Evolutionary conservation across 306 rosid species (phyloP), one percentile per base, ranked within the genome.

Genomic region (Pterocarpus macrocarpus): DNA sequence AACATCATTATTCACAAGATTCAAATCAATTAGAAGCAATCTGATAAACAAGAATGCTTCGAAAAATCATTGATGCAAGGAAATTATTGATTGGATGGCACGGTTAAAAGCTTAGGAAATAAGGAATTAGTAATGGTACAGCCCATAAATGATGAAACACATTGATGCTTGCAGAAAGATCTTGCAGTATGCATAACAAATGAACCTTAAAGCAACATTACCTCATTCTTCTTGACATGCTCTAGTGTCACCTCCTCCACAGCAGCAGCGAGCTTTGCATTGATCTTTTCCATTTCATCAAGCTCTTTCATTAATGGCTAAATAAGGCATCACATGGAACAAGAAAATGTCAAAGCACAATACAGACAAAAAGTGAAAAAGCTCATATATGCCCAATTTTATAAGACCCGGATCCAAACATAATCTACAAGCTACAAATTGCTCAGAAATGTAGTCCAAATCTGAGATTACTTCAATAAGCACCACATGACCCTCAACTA

Each of bases 231-330:
- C 90, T 92, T 91, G 44, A 91, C 92, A 87, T 95, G 98, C 93
- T 95, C 99, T 45, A 89, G 85, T 7, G 98, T 93, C 89, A 93
- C 99, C 82, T 93, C 96, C 87, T 95, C 99, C 71, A 95, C 98
- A 8, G 98, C 92, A 83, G 93, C 88, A 44, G 99, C 88, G 81
- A 95, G 94, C 86, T 88, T 91, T 45, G 92, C 90, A 39, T 95
- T 95, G 39, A 91, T 88, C 89, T 93, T 95, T 80, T 95, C 99
- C 98, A 93, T 95, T 83, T 95, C 99, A 75, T 95, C 99, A 13
- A 95, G 98, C 89, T 95, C 99, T 88, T 95, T 95, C 99, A 93
- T 95, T 83, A 95, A 84, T 64, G 96, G 89, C 99, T 95, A 77
- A 34, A 67, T 67, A 50, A 76, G 62, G 59, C n/a, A 81, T 73